Base-by-base conservation (phyloP, 345 rosid species). In the Odontarrhena argentea region DNA sequence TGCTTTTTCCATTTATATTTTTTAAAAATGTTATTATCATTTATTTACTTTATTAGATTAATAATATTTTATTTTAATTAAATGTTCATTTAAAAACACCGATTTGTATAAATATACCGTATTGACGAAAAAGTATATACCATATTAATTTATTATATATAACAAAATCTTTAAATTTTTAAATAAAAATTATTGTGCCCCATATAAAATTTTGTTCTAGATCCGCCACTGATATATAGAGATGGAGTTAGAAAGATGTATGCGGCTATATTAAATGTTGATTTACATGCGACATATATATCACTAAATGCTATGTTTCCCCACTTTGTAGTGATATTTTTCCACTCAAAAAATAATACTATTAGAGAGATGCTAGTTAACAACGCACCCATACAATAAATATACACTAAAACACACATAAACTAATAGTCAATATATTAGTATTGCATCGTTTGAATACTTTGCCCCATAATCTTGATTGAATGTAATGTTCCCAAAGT, bases 241-340 rank as follows among this genome's bases (percentile, higher is more conserved):
- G 54, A 46, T 7, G 35, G 44, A 62, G 22, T 18, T 6, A n/a
- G n/a, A 26, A 2, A 60, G 5, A 47, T 25, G 50, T 36, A 11
- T 12, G 32, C 32, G 43, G 7, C 6, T 43, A 44, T 30, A 7
- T 18, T 30, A 15, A 7, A 10, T 48, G 37, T 56, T 55, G 40
- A 41, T 65, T 49, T 57, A 58, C 59, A 50, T 48, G n/a, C n/a
- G n/a, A n/a, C n/a, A n/a, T n/a, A n/a, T n/a, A n/a, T n/a, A n/a
- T n/a, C n/a, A n/a, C 40, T 55, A 22, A 30, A 48, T 64, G 42
- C 42, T 25, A 50, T 50, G 35, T 45, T 41, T 9, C 26, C 63
- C 54, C 63, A 55, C 51, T 46, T 55, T 55, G 56, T 47, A 28
- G 9, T 55, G 56, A 7, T 71, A 30, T 37, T 62, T 62, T 44